Evolutionary conservation across 441 rosid genomes (phyloP), one percentile per base, ranked within the genome.

Genomic region (Codiaeum variegatum): DNA sequence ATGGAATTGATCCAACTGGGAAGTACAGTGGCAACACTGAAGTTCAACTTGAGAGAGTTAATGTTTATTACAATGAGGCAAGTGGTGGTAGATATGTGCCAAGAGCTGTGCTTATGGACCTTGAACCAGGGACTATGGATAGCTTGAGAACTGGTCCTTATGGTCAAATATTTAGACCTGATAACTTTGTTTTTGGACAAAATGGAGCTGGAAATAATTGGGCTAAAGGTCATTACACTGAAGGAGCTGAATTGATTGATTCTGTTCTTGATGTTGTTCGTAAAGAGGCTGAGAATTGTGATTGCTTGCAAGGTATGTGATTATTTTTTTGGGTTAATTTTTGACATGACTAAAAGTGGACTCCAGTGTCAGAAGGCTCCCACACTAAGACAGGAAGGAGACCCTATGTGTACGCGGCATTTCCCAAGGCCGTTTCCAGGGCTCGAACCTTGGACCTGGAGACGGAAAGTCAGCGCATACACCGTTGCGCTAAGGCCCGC

Each of bases 101-200:
- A 4, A 77, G 82, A 19, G 82, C 79, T 0, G 66, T 81, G 55
- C 78, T 81, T 52, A 78, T 81, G 82, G 84, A 81, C 23, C 84
- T 81, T 34, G 82, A 78, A 47, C 84, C 78, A 0, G 82, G 80
- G 6, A 81, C 84, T 2, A 75, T 81, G 81, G 81, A 77, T 18
- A 65, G 77, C 11, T 47, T 81, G 24, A 64, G 77, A 6, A 51
- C 79, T 0, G 84, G 81, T 38, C 81, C 77, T 18, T 70, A 72
- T 38, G 79, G 76, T 1, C 49, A 66, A 56, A 67, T 72, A 26
- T 76, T 67, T 62, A 36, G 76, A 19, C 79, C 73, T 0, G 73
- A 76, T 46, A 76, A 76, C 56, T 76, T 76, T 13, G 76, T 76
- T 1, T 72, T 76, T 11, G 79, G 82, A 0, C 77, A 75, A 54